phyloP scores from a whole-genome alignment of 202 grass and related monocot species.

The Zoysia matrella region DNA sequence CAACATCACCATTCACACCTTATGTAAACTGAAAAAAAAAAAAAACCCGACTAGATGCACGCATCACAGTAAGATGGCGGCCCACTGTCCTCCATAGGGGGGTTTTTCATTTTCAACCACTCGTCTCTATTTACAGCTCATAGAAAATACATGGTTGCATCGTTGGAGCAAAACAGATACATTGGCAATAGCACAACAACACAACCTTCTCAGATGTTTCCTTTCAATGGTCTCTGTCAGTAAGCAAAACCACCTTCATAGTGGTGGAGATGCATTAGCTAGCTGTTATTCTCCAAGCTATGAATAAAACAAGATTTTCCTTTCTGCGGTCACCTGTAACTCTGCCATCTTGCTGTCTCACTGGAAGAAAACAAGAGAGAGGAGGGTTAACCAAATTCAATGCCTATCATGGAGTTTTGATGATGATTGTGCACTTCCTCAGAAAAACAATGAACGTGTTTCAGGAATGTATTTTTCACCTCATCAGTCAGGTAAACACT shows the following conservation, averaged over 20 bases:
- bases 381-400: neutral
- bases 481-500: conserved; percentile 82
- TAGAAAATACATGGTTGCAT: neutral
- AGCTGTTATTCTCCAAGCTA: neutral
- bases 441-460: neutral
- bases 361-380: neutral
- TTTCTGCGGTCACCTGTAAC: neutral
- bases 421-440: neutral
- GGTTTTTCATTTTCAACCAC: neutral
- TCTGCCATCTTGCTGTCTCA: neutral
- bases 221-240: neutral
- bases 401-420: neutral
- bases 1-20: no score
- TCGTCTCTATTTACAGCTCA: neutral
- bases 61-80: neutral
- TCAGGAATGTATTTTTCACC: conserved; percentile 44
- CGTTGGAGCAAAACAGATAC: neutral
- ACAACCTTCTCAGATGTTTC: neutral
- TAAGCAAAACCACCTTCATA: neutral
- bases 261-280: neutral
- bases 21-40: neutral
- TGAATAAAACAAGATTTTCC: neutral
- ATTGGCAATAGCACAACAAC: neutral
- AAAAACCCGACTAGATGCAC: neutral
- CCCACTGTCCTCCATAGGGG: neutral